Percentiles rank a stretch among this genome's conserved stretches.
These are phyloP conservation scores for Yamadazyma phyllophila DNA, from an alignment of 805 yeast genomes.

Conservation along the genomic window DNA sequence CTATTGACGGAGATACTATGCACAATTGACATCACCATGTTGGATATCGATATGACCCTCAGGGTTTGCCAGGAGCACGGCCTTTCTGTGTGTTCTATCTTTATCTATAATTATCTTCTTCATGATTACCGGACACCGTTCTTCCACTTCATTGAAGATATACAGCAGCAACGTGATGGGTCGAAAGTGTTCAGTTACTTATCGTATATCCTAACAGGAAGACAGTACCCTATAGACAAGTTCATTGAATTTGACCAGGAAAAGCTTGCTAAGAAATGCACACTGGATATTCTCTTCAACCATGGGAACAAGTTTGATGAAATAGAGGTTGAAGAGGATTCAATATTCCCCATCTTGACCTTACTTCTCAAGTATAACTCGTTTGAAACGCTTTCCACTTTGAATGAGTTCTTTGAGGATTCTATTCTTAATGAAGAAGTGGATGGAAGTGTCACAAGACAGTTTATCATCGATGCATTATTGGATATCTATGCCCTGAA, in stretches of 20 bases:
- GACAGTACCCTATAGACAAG: conserved; percentile 75
- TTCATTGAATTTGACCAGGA: conserved; percentile 34
- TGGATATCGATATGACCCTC: conserved; percentile 79
- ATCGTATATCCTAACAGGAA: conserved; percentile 68
- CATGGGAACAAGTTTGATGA: background rate
- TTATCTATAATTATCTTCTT: conserved; percentile 69
- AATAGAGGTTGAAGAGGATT: conserved; percentile 28
- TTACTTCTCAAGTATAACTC: conserved; percentile 55
- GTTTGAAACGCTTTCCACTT: conserved; percentile 57
- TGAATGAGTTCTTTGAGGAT: conserved; percentile 86
- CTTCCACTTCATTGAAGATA: conserved; percentile 56
- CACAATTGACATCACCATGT: conserved; percentile 57
- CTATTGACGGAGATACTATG: conserved; percentile 68
- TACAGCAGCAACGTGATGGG: conserved; percentile 3
- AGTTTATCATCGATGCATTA: conserved; percentile 71
- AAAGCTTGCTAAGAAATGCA: conserved; percentile 44
- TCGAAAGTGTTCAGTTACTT: conserved; percentile 46
- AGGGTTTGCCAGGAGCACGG: conserved; percentile 54
- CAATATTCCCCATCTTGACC: conserved; percentile 70
- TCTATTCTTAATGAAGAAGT: conserved; percentile 63
- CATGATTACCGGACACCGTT: conserved; percentile 73
- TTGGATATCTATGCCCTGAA: conserved; percentile 52
- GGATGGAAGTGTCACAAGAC: conserved; percentile 50
- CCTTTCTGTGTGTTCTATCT: conserved; percentile 61
- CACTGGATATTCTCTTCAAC: conserved; percentile 55